Conservation (phyloP, 1,284 basidiomycete species). For the Thecaphora thlaspeos region DNA sequence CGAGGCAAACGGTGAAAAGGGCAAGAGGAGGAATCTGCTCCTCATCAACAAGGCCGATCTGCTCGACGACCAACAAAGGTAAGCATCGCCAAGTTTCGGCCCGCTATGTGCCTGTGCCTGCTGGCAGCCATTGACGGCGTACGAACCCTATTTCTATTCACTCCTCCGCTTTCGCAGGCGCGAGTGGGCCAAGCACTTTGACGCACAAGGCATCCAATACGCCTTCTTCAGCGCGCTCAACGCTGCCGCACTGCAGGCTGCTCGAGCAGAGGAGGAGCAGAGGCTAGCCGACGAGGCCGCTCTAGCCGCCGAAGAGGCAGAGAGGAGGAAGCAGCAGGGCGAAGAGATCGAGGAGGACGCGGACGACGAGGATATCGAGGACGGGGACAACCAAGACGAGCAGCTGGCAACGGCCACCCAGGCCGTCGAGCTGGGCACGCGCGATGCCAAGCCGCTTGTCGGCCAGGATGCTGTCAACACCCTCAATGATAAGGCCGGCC, state of each 20-base stretch:
- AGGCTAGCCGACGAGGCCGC: conserved; percentile 60
- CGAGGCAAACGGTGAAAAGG: conserved; percentile 68
- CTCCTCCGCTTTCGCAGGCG: not conserved
- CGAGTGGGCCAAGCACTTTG: conserved; percentile 91
- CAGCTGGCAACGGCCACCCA: conserved; percentile 14
- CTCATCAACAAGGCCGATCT: conserved; percentile 97
- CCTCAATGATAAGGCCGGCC: conserved; percentile 16
- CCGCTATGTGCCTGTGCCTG: no score
- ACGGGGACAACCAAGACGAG: conserved; percentile 21
- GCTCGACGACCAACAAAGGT: conserved; percentile 78
- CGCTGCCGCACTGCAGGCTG: conserved; percentile 73
- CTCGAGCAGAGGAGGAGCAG: conserved; percentile 59
- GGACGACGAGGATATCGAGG: conserved; percentile 37
- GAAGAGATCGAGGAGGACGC: conserved; percentile 56
- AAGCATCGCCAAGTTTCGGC: not conserved
- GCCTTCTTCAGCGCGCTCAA: conserved; percentile 96
- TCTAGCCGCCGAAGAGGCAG: conserved; percentile 43
- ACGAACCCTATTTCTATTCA: no score
- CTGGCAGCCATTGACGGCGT: no score
- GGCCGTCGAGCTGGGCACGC: conserved; percentile 21
- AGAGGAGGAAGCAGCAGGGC: conserved; percentile 35
- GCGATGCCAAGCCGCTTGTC: conserved; percentile 32
- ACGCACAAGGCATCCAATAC: conserved; percentile 74
- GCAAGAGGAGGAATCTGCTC: conserved; percentile 72
- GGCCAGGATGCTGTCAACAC: conserved; percentile 32